phyloP scores from a whole-genome alignment of 306 rosid genomes.

The Corylus heterophylla region DNA sequence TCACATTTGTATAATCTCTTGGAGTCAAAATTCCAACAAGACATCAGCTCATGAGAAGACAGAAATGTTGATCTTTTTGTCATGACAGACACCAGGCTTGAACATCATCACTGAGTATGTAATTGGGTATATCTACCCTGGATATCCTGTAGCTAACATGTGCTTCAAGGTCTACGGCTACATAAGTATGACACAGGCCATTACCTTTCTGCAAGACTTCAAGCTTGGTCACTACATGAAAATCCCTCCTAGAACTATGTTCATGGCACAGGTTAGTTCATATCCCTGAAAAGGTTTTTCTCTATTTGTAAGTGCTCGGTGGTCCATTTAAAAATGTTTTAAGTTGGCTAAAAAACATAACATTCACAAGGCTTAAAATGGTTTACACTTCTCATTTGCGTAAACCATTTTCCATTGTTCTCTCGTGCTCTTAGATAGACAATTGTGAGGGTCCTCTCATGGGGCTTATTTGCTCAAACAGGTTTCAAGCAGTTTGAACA shows the following conservation, averaged over 20 bases:
- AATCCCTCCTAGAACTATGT: conserved; percentile 92
- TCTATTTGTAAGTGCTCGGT: too few relatives aligned
- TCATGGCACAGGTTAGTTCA: conserved; percentile 80
- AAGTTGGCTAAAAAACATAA: too few relatives aligned
- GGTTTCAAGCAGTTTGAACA: too few relatives aligned
- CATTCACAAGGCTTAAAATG: too few relatives aligned
- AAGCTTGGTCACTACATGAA: conserved; percentile 98
- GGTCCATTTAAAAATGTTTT: too few relatives aligned
- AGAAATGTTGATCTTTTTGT: background rate
- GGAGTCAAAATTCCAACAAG: background rate
- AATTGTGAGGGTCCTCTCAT: too few relatives aligned
- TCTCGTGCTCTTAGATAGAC: too few relatives aligned
- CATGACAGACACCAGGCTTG: conserved; percentile 67
- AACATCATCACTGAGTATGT: conserved; percentile 87
- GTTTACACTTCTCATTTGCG: too few relatives aligned
- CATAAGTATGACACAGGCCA: conserved; percentile 86
- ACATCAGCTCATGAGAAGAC: background rate
- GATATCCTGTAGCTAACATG: conserved; percentile 96
- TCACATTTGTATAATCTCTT: too few relatives aligned
- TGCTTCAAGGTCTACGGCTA: conserved; percentile 95
- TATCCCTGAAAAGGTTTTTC: background rate
- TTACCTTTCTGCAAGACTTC: conserved; percentile 87
- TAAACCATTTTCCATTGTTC: too few relatives aligned
- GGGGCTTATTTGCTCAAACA: too few relatives aligned
- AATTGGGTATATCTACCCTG: conserved; percentile 88